Evolutionary conservation across 306 rosid species (phyloP).

Genomic region (Malus sieversii): DNA sequence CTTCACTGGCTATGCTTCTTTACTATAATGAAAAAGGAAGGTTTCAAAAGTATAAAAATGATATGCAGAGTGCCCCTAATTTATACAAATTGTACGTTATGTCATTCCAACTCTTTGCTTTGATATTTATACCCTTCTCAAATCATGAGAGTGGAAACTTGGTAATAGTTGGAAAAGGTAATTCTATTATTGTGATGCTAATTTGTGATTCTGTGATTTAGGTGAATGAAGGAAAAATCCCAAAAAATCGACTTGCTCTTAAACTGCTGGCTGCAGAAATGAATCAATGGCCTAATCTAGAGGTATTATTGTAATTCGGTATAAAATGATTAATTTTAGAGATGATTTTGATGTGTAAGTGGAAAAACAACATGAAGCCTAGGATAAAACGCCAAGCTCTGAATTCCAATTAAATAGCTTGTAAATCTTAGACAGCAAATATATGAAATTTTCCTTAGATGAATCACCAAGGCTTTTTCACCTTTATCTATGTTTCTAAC

Average conservation of each 20-base stretch:
- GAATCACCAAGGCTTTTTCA: background rate
- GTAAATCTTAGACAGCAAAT: background rate
- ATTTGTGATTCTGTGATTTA: constrained; percentile 19
- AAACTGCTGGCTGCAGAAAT: constrained; percentile 82
- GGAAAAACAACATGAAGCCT: background rate
- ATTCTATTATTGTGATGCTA: background rate
- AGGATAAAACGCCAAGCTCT: background rate
- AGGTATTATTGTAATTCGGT: constrained; percentile 45
- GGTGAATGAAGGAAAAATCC: constrained; percentile 86
- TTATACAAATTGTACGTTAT: background rate
- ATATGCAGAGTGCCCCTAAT: background rate
- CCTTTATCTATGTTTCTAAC: background rate
- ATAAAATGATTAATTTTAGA: background rate
- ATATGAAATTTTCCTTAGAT: background rate
- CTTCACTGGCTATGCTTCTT: too few species aligned
- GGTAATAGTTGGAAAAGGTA: background rate
- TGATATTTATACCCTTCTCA: background rate
- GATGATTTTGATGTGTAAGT: background rate
- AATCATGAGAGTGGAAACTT: background rate
- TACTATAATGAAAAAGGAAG: background rate
- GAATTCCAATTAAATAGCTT: background rate
- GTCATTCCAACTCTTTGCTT: background rate
- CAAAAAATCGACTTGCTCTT: constrained; percentile 56
- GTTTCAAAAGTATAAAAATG: background rate
- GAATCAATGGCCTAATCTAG: constrained; percentile 82